Percentiles rank a stretch among this genome's conserved stretches.
Evolutionary conservation across 352 stramenopile genomes (phyloP).

Genomic region (Globisporangium paddicum): DNA sequence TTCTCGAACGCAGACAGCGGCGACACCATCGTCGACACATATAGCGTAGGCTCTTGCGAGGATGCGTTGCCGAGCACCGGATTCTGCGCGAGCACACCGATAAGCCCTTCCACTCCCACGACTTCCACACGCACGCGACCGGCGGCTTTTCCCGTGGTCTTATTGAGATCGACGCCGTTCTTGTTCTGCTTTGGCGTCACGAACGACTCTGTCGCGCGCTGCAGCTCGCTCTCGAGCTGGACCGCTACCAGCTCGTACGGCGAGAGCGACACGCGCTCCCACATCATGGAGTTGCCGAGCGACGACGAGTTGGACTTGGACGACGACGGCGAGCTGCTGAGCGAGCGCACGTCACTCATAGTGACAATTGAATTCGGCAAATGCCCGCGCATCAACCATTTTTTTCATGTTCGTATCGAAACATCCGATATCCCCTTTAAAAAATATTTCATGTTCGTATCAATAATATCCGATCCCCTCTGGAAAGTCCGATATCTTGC

Average conservation of each 20-base stretch:
- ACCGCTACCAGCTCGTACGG: constrained; percentile 65
- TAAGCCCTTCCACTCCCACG: constrained; percentile 32
- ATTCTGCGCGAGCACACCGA: constrained; percentile 26
- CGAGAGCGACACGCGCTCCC: constrained; percentile 76
- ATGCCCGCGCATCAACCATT: constrained; percentile 6
- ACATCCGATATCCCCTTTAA: too few species aligned
- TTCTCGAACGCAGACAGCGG: constrained; percentile 64
- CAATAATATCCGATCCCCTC: too few species aligned
- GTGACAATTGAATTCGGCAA: background rate
- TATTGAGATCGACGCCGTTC: constrained; percentile 65
- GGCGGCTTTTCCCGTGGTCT: constrained; percentile 47
- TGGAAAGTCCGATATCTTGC: too few species aligned
- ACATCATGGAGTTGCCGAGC: constrained; percentile 60
- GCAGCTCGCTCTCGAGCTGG: constrained; percentile 65
- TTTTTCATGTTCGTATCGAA: constrained; percentile 1
- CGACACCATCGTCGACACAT: constrained; percentile 56
- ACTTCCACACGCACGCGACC: constrained; percentile 53
- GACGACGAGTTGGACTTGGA: constrained; percentile 30
- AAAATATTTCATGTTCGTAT: too few species aligned
- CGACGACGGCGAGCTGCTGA: constrained; percentile 32
- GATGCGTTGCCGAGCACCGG: constrained; percentile 21
- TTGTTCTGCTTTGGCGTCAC: constrained; percentile 54
- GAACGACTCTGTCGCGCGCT: constrained; percentile 41
- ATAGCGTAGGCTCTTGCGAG: constrained; percentile 25
- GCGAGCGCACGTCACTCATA: constrained; percentile 38